Conservation (phyloP, 140 eudicot species). For the Stevia rebaudiana region DNA sequence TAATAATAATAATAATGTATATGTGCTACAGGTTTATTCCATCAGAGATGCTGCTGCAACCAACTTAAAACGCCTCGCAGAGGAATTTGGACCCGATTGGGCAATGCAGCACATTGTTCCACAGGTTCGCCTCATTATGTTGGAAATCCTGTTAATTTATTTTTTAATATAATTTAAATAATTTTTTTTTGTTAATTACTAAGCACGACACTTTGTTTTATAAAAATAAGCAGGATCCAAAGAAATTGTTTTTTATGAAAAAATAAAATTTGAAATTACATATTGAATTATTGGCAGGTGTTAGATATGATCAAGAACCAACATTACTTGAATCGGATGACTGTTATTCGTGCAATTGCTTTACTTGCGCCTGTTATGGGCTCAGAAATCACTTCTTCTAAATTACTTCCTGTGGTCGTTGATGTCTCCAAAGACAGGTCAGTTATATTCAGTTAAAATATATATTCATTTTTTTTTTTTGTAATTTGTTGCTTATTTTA, state of each 20-base stretch:
- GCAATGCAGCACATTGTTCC: conserved; percentile 98
- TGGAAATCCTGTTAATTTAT: not conserved
- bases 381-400: conserved; percentile 85
- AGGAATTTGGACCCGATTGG: conserved; percentile 96
- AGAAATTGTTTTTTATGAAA: not conserved
- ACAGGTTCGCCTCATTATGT: conserved; percentile 43
- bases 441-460: not conserved
- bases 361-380: conserved; percentile 97
- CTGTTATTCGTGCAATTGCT: conserved; percentile 72
- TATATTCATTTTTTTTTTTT: not conserved
- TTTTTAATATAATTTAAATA: no score
- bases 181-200: no score
- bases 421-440: conserved; percentile 87
- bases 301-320: conserved; percentile 79
- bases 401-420: conserved; percentile 73
- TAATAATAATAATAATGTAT: conserved; percentile 8
- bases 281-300: conserved; percentile 44
- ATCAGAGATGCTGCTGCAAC: conserved; percentile 96
- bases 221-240: not conserved
- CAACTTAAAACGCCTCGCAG: conserved; percentile 89
- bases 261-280: not conserved
- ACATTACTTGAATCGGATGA: conserved; percentile 88
- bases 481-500: conserved; percentile 5
- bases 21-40: conserved; percentile 65
- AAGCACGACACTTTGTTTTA: not conserved